These are phyloP conservation scores for Lachnum nothofagi DNA, from an alignment of 2,329 filamentous ascomycete species.

Conservation along the genomic window DNA sequence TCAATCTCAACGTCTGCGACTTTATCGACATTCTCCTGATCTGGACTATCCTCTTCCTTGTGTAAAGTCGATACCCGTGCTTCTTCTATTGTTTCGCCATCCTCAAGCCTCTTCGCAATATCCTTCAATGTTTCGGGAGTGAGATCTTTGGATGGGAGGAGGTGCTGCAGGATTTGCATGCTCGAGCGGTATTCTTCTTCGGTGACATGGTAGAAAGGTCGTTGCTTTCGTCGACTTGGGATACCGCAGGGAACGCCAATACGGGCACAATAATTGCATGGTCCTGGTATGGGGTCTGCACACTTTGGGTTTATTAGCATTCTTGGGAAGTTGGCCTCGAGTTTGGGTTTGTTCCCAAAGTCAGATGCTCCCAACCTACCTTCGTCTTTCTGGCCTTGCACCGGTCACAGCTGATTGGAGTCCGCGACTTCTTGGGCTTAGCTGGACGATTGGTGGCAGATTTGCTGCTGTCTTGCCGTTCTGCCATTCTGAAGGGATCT, in stretches of 20 bases:
- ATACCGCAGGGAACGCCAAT: slow-evolving; percentile 19
- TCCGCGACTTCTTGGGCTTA: slow-evolving; percentile 15
- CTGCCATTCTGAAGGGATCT: too few species aligned
- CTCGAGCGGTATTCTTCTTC: slow-evolving; percentile 22
- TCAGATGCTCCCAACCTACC: slow-evolving; percentile 3
- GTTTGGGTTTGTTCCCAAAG: too few species aligned
- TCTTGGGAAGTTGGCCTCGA: too few species aligned
- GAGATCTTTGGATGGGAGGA: slow-evolving; percentile 17
- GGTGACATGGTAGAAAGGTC: slow-evolving; percentile 22
- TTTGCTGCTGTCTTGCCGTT: slow-evolving; percentile 1
- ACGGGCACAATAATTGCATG: slow-evolving; percentile 20
- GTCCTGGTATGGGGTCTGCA: slow-evolving; percentile 20
- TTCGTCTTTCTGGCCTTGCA: slow-evolving; percentile 21
- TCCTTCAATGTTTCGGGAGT: slow-evolving; percentile 11
- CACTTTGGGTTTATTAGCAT: slow-evolving; percentile 10
- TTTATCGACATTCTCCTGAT: neutral
- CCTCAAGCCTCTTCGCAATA: slow-evolving; percentile 13
- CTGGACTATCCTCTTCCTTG: neutral
- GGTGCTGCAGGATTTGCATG: slow-evolving; percentile 18
- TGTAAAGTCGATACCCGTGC: neutral
- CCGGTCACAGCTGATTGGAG: slow-evolving; percentile 19
- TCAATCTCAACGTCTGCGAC: slow-evolving; percentile 5
- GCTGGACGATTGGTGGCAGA: neutral
- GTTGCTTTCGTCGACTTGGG: slow-evolving; percentile 13
- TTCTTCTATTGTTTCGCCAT: neutral